Percentiles rank a stretch among this genome's conserved stretches.
These are phyloP conservation scores for Primulina eburnea DNA, from an alignment of 257 asterid genomes.

Conservation along the genomic window DNA sequence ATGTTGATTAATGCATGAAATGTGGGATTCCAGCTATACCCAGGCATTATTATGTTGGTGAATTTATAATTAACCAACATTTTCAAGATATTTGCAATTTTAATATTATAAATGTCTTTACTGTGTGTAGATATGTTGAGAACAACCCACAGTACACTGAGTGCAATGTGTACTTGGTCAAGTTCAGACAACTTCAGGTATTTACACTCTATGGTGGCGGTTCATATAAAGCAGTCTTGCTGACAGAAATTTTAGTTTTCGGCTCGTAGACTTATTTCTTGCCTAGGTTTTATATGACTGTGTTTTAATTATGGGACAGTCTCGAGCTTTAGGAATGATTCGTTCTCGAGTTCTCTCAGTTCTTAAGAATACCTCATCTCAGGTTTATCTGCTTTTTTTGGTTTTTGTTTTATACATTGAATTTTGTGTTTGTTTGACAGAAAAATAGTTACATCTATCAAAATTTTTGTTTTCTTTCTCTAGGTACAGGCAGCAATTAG, in stretches of 20 bases:
- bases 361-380: conserved; percentile 84
- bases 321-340: conserved; percentile 96
- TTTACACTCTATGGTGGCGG: conserved; percentile 21
- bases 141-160: conserved; percentile 97
- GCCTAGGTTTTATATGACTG: conserved; percentile 19
- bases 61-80: neutral
- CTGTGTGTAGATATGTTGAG: conserved; percentile 77
- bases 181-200: conserved; percentile 99
- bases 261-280: conserved; percentile 19
- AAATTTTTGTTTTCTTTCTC: conserved; percentile 21
- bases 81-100: conserved; percentile 4
- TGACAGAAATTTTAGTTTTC: conserved; percentile 17
- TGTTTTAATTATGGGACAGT: conserved; percentile 44
- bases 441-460: conserved; percentile 20
- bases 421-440: conserved; percentile 22
- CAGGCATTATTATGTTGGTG: conserved; percentile 17
- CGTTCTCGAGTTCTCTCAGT: conserved; percentile 87
- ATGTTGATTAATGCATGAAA: conserved; percentile 19
- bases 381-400: conserved; percentile 47
- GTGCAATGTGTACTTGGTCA: conserved; percentile 94
- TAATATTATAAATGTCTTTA: conserved; percentile 19
- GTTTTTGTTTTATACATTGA: conserved; percentile 17
- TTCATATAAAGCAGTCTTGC: conserved; percentile 9
- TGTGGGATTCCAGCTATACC: conserved; percentile 12
- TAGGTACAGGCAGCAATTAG: conserved; percentile 84